Base-by-base conservation (phyloP, 2,329 filamentous ascomycete genomes). In the Sporothrix brasiliensis region DNA sequence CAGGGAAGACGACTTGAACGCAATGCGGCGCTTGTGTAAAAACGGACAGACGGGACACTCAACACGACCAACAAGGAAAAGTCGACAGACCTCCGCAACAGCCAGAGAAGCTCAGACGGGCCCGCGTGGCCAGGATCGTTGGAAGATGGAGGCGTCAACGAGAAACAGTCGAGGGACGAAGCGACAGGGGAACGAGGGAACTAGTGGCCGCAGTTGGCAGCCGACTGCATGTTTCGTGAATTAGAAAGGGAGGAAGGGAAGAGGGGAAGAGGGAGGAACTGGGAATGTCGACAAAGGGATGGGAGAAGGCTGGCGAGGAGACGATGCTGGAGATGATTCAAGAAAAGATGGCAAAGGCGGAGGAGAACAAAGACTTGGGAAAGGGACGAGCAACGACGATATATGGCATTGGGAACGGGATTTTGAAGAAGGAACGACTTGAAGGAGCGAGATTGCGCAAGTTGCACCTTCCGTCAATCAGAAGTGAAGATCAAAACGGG, bases 361-460 rank as follows among this genome's bases (percentile, higher is more conserved):
- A 54, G 27, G 16, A n/a, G 58, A 11, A 39, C 14, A 39, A 27
- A 44, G 63, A 68, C 16, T 21, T 27, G 24, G 39, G 27, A 54
- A 30, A 5, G 24, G 24, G 27, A 54, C 27, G 24, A 16, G 27
- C 19, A 27, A 53, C 30, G 65, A 56, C 27, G 56, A 63, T 39
- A 69, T 34, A 47, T 39, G 54, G 27, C 11, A 27, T 3, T n/a
- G 19, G 19, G 56, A 60, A n/a, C 11, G 10, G 67, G 27, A n/a
- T 60, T 41, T 60, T 47, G 53, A 16, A 47, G 58, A 53, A 71
- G 34, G 34, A 34, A 5, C 34, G 34, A 34, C 34, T 34, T 34
- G 69, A 34, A 14, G 41, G 50, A 34, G 70, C 70, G 58, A 68
- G 66, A 65, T 56, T 70, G 56, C 68, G 67, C 27, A 60, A 61